Evolutionary conservation across 768 basidiomycete species (phyloP).

Genomic region (Lentinus tigrinus): DNA sequence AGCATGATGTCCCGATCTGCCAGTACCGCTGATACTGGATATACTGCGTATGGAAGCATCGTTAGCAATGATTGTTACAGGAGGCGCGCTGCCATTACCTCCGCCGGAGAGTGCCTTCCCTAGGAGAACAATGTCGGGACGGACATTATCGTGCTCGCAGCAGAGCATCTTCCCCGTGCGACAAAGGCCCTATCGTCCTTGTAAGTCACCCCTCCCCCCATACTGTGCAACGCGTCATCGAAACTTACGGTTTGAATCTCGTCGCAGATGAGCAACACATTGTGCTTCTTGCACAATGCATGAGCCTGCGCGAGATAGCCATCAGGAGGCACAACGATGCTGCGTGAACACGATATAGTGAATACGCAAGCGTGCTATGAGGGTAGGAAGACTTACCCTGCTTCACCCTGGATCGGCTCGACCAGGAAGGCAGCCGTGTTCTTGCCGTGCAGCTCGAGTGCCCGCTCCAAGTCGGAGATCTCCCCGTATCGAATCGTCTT

Average conservation of each 20-base stretch:
- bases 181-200: conserved; percentile 65
- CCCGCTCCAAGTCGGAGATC: conserved; percentile 77
- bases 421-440: conserved; percentile 91
- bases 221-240: not conserved
- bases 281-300: conserved; percentile 86
- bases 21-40: conserved; percentile 94
- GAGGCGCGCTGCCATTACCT: conserved; percentile 42
- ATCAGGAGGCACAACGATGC: conserved; percentile 87
- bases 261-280: conserved; percentile 95
- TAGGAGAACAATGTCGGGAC: conserved; percentile 89
- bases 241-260: conserved; percentile 88
- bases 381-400: conserved; percentile 60
- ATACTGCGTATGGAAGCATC: conserved; percentile 50
- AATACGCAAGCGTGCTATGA: not conserved
- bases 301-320: conserved; percentile 82
- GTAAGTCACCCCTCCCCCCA: not conserved
- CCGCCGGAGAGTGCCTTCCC: conserved; percentile 98
- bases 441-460: conserved; percentile 76
- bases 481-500: conserved; percentile 81
- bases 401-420: conserved; percentile 99
- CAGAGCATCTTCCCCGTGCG: conserved; percentile 94
- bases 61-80: not conserved
- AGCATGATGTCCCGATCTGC: conserved; percentile 92
- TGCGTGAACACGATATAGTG: conserved; percentile 28
- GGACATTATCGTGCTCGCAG: conserved; percentile 81